Evolutionary conservation across 345 rosid genomes (phyloP).

Genomic region (Mercurialis annua): DNA sequence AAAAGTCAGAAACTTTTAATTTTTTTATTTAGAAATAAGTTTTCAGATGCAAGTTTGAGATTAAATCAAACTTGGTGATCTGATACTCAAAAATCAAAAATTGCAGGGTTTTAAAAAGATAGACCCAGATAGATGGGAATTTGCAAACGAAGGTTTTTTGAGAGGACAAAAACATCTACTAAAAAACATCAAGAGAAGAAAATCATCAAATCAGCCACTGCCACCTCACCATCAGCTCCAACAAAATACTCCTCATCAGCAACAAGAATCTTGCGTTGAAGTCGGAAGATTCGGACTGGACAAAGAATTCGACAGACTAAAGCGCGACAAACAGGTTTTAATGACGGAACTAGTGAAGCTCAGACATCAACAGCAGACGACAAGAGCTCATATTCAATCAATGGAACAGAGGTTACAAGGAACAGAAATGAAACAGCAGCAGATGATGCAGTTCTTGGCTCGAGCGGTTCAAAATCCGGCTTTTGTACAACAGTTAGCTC

Average conservation of each 20-base stretch:
- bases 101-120: slow-evolving; percentile 81
- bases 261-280: slow-evolving; percentile 49
- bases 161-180: slow-evolving; percentile 68
- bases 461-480: slow-evolving; percentile 65
- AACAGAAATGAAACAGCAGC: slow-evolving; percentile 75
- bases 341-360: slow-evolving; percentile 63
- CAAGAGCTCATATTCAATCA: slow-evolving; percentile 49
- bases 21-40: not conserved
- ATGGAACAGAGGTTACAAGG: slow-evolving; percentile 66
- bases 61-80: not conserved
- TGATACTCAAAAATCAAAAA: not conserved
- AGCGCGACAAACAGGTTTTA: slow-evolving; percentile 57
- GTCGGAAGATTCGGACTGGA: slow-evolving; percentile 48
- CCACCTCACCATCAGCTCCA: not conserved
- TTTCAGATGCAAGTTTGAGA: not conserved
- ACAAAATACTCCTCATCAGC: no score
- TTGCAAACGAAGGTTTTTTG: slow-evolving; percentile 76
- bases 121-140: slow-evolving; percentile 79
- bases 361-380: slow-evolving; percentile 64
- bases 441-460: slow-evolving; percentile 83
- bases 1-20: slow-evolving; percentile 9
- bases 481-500: slow-evolving; percentile 52
- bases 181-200: slow-evolving; percentile 71
- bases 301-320: slow-evolving; percentile 44
- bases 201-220: slow-evolving; percentile 36